A percentile compares a stretch with the other conserved stretches of the same genome.
Conservation (phyloP, 2,329 filamentous ascomycete species). For the Colletotrichum sp. region DNA sequence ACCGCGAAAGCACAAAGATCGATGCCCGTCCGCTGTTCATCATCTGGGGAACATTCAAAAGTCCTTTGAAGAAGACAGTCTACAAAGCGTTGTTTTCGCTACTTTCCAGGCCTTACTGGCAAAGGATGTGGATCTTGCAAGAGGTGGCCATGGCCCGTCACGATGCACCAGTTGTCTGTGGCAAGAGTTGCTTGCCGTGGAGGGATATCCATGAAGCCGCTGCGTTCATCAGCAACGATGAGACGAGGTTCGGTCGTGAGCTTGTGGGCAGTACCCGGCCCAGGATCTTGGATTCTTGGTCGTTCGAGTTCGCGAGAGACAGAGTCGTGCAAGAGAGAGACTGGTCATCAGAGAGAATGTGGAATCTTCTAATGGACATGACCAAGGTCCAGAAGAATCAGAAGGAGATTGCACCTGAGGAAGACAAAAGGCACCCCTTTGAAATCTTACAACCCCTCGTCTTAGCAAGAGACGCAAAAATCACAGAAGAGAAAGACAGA, state of each 20-base stretch:
- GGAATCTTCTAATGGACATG: not conserved
- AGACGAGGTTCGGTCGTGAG: not conserved
- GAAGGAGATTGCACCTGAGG: not conserved
- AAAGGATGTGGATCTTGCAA: not conserved
- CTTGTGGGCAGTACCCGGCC: not conserved
- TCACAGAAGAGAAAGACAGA: not conserved
- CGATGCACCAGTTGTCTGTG: not conserved
- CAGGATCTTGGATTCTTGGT: not conserved
- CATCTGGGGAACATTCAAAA: not conserved
- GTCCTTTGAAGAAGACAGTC: not conserved
- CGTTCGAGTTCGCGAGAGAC: not conserved
- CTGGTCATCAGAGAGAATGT: not conserved
- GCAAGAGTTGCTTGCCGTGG: not conserved
- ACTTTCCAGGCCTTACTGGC: not conserved
- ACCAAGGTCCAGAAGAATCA: not conserved
- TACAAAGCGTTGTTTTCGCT: not conserved
- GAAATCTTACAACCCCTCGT: not conserved
- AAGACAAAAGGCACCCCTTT: not conserved
- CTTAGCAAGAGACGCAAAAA: not conserved
- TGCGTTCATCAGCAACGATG: not conserved
- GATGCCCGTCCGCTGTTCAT: not conserved
- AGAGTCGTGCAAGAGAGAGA: not conserved
- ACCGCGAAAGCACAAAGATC: not conserved
- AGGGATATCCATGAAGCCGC: not conserved
- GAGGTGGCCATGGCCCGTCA: not conserved